Base-by-base conservation (phyloP, 1,284 basidiomycete species). In the Moniliella sp. region DNA sequence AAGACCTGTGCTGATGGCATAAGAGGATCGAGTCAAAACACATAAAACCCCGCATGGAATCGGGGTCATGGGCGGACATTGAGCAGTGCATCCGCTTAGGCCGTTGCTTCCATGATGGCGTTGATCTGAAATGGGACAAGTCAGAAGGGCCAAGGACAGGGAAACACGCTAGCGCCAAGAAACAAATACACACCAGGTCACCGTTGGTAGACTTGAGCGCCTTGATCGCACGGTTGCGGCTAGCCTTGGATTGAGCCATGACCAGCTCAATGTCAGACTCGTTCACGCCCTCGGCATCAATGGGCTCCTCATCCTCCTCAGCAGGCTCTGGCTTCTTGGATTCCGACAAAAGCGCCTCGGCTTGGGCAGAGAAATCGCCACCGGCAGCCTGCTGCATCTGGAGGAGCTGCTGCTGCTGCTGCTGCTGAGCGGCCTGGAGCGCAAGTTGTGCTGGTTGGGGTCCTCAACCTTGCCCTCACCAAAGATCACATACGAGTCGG, bases 401-500 rank as follows among this genome's bases (percentile, higher is more conserved):
- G 42, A 51, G 44, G n/a, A n/a, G n/a, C 33, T 50, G 52, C 35
- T 69, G 67, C 27, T 75, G 72, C 49, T 82, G 70, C 59, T 83
- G 81, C 61, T 84, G 81, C 32, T 78, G 76, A 41, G 80, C 76
- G n/a, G n/a, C n/a, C n/a, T n/a, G n/a, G 37, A 72, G 71, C 38
- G 84, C 64, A 21, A 21, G 18, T 21, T 31, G 29, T 62, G 82
- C 79, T 30, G 75, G 71, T 64, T 76, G 70, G 79, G 79, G 64
- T 93, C 84, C 67, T 93, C 84, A 48, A 81, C 73, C 76, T 80
- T 91, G 48, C 83, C 84, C 69, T 97, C 88, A 50, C 88, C 88
- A 53, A 94, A 97, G 45, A 97, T 83, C 61, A 97, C 83, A 71
- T 97, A 94, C 65, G 78, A 83, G 65, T 97, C 91, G 56, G 81